phyloP scores from a whole-genome alignment of 495 filamentous ascomycete species.

The Endocarpon pusillum region DNA sequence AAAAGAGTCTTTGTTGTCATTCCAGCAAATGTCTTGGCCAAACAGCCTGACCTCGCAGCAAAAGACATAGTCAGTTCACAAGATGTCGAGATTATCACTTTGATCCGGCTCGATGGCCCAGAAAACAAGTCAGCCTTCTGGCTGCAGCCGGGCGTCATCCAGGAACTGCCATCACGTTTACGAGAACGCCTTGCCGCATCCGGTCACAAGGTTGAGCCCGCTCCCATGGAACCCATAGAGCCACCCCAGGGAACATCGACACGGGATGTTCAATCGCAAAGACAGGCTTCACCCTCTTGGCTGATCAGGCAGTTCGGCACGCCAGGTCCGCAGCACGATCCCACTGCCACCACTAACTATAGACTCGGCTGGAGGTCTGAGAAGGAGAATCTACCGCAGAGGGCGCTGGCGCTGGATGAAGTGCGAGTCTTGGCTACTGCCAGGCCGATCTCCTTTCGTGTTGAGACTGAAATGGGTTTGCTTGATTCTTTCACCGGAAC shows the following conservation, averaged over 20 bases:
- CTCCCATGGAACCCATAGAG: neutral
- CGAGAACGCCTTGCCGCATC: constrained; percentile 3
- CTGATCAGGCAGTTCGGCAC: neutral
- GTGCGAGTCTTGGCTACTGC: constrained; percentile 8
- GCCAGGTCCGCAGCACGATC: neutral
- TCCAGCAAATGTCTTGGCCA: constrained; percentile 10
- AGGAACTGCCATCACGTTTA: constrained; percentile 9
- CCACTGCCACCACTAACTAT: constrained; percentile 3
- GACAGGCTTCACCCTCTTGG: constrained; percentile 1
- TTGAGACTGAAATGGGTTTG: constrained; percentile 17
- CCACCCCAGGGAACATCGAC: neutral
- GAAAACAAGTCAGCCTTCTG: constrained; percentile 15
- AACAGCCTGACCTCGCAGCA: constrained; percentile 6
- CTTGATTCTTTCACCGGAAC: constrained; percentile 18
- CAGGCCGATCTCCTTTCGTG: constrained; percentile 11
- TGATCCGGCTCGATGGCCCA: constrained; percentile 12
- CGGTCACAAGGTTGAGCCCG: constrained; percentile 6
- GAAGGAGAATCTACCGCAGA: neutral
- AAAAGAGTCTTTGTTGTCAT: constrained; percentile 16
- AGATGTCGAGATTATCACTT: constrained; percentile 6
- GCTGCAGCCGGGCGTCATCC: constrained; percentile 10
- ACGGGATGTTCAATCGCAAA: neutral
- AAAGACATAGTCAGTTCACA: constrained; percentile 13
- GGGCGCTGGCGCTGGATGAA: constrained; percentile 1
- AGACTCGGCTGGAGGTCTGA: constrained; percentile 7